phyloP scores from a whole-genome alignment of 495 filamentous ascomycete genomes.

The Penicillium bialowiezense region DNA sequence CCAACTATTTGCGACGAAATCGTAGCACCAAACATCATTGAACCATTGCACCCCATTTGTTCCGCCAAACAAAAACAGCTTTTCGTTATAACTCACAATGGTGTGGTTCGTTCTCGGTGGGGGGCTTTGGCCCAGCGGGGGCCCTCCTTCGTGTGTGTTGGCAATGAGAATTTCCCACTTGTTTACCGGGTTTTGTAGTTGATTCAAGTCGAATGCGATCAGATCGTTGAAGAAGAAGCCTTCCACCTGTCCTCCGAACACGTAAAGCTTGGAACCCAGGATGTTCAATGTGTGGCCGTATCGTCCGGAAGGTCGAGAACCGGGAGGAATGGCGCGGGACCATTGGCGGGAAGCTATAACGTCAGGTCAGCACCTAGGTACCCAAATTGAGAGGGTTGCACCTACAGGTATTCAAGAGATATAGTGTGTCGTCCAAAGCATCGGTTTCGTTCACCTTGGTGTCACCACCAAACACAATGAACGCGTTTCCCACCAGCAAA shows the following conservation, averaged over 20 bases:
- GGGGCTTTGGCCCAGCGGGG: slow-evolving; percentile 67
- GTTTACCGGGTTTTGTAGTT: slow-evolving; percentile 81
- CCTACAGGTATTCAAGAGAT: slow-evolving; percentile 97
- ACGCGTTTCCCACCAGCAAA: slow-evolving; percentile 95
- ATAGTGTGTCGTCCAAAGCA: slow-evolving; percentile 88
- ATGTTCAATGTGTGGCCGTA: slow-evolving; percentile 98
- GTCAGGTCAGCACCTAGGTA: slow-evolving; percentile 7
- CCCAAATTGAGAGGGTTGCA: slow-evolving; percentile 4
- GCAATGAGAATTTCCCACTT: slow-evolving; percentile 89
- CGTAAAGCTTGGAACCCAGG: slow-evolving; percentile 90
- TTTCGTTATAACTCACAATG: slow-evolving; percentile 87
- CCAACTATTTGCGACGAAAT: slow-evolving; percentile 76
- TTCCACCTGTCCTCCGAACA: slow-evolving; percentile 97
- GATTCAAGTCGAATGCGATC: slow-evolving; percentile 94
- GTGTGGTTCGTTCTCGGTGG: slow-evolving; percentile 94
- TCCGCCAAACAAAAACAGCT: slow-evolving; percentile 94
- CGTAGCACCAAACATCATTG: slow-evolving; percentile 97
- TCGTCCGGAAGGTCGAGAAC: slow-evolving; percentile 78
- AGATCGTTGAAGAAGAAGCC: slow-evolving; percentile 97
- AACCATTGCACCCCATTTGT: slow-evolving; percentile 95
- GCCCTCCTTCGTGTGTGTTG: slow-evolving; percentile 67
- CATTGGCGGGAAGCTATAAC: slow-evolving; percentile 87
- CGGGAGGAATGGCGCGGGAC: slow-evolving; percentile 86
- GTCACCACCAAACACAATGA: slow-evolving; percentile 98
- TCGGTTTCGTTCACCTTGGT: slow-evolving; percentile 95